phyloP scores from a whole-genome alignment of 768 basidiomycete genomes.

The Chalciporus sphaerocephalus region DNA sequence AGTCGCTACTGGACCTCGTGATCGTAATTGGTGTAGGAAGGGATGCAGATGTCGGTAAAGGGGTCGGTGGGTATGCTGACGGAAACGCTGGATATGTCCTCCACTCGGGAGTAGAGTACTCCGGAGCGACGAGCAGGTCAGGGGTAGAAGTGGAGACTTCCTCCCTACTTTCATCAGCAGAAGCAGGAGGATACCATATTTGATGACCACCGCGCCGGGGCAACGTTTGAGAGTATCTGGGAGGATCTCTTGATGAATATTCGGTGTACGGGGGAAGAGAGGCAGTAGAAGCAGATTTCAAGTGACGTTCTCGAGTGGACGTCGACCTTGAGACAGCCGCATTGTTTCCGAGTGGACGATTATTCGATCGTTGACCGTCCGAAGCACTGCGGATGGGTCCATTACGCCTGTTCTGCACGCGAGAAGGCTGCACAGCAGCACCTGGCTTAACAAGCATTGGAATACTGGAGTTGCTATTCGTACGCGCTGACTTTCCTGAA shows the following conservation, averaged over 20 bases:
- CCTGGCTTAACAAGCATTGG: slow-evolving; percentile 8
- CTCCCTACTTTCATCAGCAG: slow-evolving; percentile 33
- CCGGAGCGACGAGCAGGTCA: slow-evolving; percentile 24
- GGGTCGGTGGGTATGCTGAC: slow-evolving; percentile 73
- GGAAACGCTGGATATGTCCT: slow-evolving; percentile 70
- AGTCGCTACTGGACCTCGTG: slow-evolving; percentile 1
- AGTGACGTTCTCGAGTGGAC: slow-evolving; percentile 8
- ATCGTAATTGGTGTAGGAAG: slow-evolving; percentile 23
- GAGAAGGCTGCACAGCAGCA: slow-evolving; percentile 8
- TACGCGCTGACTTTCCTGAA: slow-evolving; percentile 2
- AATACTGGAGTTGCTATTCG: slow-evolving; percentile 12
- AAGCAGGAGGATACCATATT: slow-evolving; percentile 60
- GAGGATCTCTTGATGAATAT: slow-evolving; percentile 16
- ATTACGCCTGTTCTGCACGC: slow-evolving; percentile 6
- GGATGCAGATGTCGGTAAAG: slow-evolving; percentile 39
- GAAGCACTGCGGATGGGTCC: slow-evolving; percentile 17
- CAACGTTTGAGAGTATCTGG: slow-evolving; percentile 22
- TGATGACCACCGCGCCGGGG: slow-evolving; percentile 33
- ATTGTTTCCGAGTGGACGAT: slow-evolving; percentile 1
- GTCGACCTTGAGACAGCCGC: slow-evolving; percentile 2
- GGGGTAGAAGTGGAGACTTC: slow-evolving; percentile 8
- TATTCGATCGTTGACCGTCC: slow-evolving; percentile 10
- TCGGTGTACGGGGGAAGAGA: slow-evolving; percentile 27
- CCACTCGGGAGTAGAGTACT: slow-evolving; percentile 58
- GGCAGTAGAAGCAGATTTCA: slow-evolving; percentile 14